Evolutionary conservation across 192 early-diverging fungal genomes (phyloP), one percentile per base, ranked within the genome.

Genomic region (Phlyctochytrium planicorne): DNA sequence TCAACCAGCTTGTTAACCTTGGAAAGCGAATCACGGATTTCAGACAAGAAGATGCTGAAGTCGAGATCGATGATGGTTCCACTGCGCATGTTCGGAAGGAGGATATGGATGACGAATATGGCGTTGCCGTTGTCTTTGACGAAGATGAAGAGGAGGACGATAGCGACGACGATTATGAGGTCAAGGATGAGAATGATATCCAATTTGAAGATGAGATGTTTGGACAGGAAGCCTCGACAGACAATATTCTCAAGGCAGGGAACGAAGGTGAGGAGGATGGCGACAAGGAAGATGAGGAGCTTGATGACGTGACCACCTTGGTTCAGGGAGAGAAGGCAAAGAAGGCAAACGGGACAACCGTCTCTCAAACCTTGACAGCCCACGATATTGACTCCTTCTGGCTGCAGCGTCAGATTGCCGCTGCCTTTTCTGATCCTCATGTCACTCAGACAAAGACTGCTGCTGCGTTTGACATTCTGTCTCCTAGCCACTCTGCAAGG

Each of bases 361-460:
- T 40, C 2, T 30, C 63, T 23, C 53, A 33, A 16, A 34, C 52
- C 27, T 27, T 86, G 3, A 79, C 62, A 67, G 86, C 91, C 10
- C 92, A 94, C 74, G 90, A 93, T 56, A 84, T 99, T 55, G 97
- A 99, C 76, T 92, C 95, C 3, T 99, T 98, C 73, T 99, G 94
- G 94, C 84, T 97, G 3, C 97, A 98, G 70, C 89, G 96, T 34
- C 83, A 86, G 32, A 83, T 99, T 30, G 79, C 91, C 29, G 69
- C 80, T n/a, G 84, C 90, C 65, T 97, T 93, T 78, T 65, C 84
- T 12, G 97, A 98, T 72, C 88, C 94, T 0, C 88, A 89, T 62
- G 80, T 81, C 6, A 91, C 95, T 24, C 95, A 96, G 78, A 86
- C 91, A 59, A 99, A 99, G 79, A 89, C 97, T 0, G 76, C 78